Evolutionary conservation across 2,329 filamentous ascomycete species (phyloP).

Genomic region (Curvularia sp.): DNA sequence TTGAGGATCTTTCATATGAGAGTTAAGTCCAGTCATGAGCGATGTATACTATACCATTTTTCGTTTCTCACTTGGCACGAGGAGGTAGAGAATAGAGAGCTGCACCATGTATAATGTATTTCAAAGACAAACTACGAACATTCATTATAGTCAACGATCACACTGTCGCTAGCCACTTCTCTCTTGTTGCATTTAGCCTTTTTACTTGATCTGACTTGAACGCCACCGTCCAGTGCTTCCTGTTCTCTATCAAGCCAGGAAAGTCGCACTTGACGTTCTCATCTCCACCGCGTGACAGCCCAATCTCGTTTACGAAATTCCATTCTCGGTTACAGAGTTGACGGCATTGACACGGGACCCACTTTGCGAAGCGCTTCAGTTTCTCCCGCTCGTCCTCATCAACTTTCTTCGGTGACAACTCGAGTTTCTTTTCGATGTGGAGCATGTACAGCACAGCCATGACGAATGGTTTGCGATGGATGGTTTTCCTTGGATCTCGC

Average conservation of each 20-base stretch:
- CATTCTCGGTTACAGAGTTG: constrained; percentile 5
- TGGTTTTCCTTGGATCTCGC: not conserved
- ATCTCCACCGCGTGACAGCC: constrained; percentile 7
- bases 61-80: not conserved
- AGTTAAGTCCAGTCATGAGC: not conserved
- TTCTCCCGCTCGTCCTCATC: constrained; percentile 14
- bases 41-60: not conserved
- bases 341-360: constrained; percentile 13
- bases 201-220: constrained; percentile 7
- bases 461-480: constrained; percentile 14
- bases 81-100: not conserved
- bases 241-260: not conserved
- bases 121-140: not conserved
- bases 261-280: constrained; percentile 5
- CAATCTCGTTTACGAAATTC: constrained; percentile 15
- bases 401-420: constrained; percentile 1
- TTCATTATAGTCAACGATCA: not conserved
- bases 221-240: constrained; percentile 8
- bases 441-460: constrained; percentile 16
- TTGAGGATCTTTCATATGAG: not conserved
- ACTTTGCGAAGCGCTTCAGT: constrained; percentile 12
- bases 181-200: constrained; percentile 11
- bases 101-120: not conserved
- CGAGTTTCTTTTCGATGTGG: constrained; percentile 10
- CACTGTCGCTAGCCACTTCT: constrained; percentile 4